phyloP scores from a whole-genome alignment of 2,329 filamentous ascomycete genomes.

The Alternaria gaisen region DNA sequence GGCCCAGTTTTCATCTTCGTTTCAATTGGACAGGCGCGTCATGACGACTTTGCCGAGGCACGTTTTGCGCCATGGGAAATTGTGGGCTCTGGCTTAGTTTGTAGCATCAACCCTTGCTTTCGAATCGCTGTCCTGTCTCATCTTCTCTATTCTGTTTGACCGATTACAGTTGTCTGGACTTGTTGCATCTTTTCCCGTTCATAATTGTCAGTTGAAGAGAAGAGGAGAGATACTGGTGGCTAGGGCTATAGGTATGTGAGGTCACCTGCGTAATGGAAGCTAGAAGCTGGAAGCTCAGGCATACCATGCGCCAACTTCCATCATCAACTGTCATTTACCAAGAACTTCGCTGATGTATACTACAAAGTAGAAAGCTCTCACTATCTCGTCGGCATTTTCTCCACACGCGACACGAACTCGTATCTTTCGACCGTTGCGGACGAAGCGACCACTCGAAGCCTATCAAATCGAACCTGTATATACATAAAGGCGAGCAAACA shows the following conservation, averaged over 20 bases:
- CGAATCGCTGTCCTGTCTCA: background rate
- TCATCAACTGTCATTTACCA: constrained; percentile 1
- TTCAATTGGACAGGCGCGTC: background rate
- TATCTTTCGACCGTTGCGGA: background rate
- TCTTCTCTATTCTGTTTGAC: constrained; percentile 1
- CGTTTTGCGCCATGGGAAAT: constrained; percentile 6
- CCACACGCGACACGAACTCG: constrained; percentile 3
- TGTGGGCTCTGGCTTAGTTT: constrained; percentile 4
- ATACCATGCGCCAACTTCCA: constrained; percentile 19
- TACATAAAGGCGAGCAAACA: constrained; percentile 17
- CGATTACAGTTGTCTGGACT: background rate
- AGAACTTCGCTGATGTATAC: constrained; percentile 13
- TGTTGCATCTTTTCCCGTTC: background rate
- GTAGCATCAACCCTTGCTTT: constrained; percentile 1
- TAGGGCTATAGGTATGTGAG: constrained; percentile 2
- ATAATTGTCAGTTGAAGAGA: background rate
- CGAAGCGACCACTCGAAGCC: background rate
- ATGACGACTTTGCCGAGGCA: constrained; percentile 5
- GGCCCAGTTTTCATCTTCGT: constrained; percentile 5
- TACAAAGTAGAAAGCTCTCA: constrained; percentile 11
- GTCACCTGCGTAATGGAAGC: background rate
- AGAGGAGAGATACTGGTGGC: background rate
- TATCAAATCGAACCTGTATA: background rate
- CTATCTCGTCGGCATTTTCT: background rate
- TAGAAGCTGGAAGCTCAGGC: constrained; percentile 15